Evolutionary conservation across 140 eudicot species (phyloP), one percentile per base, ranked within the genome.

Genomic region (Erigeron philadelphicus): DNA sequence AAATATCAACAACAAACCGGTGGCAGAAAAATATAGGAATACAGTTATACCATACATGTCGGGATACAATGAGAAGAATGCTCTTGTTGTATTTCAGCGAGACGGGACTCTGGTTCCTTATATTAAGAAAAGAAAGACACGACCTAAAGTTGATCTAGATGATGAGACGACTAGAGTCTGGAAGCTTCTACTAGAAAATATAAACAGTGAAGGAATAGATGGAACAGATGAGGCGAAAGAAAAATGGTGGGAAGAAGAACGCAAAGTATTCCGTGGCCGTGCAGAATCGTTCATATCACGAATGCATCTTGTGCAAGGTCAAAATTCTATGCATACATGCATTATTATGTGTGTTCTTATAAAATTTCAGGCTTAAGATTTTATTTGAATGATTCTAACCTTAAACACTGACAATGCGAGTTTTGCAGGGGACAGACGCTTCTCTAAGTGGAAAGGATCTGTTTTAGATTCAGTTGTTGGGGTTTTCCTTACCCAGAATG

Each of bases 291-390:
- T 94, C 70, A 89, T 94, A 21, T 95, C 96, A 50, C 92, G 99
- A 71, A 94, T 94, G 99, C 99, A 84, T 83, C 97, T 94, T 57
- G 90, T 94, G 19, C 99, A 94, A 89, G 99, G 99, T 88, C 31
- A 72, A 11, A 8, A 17, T 64, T 68, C 31, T 42, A 31, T 31
- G 71, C 58, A 23, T 21, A n/a, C 43, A 61, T 38, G 13, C 69
- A 18, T n/a, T 9, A 16, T 31, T 31, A 59, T 44, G 58, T 9
- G 18, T 18, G 64, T 21, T 63, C 13, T 71, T 1, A 43, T 41
- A 53, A 50, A 6, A 40, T 11, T 64, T 41, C 38, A 31, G 38
- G 4, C 5, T 31, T 13, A 12, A 2, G 42, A 42, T 10, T 3
- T 9, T 7, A 40, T 54, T 25, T 38, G 8, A 72, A 49, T 50